These are phyloP conservation scores for Jaapia argillacea DNA, from an alignment of 768 basidiomycete species.

Conservation along the genomic window DNA sequence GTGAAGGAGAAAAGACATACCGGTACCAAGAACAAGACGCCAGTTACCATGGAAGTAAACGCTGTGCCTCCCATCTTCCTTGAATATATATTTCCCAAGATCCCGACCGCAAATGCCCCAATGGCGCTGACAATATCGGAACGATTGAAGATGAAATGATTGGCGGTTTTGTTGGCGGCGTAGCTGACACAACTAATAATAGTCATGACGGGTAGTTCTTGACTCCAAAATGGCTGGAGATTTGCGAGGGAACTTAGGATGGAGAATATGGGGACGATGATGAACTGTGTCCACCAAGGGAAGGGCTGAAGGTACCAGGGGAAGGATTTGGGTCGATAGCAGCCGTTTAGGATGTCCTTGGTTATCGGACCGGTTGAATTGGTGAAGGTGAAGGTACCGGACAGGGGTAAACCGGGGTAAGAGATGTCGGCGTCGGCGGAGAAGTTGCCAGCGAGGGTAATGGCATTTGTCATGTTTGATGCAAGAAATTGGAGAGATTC, in stretches of 20 bases:
- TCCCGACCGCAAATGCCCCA: slow-evolving; percentile 73
- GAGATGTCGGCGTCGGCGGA: slow-evolving; percentile 37
- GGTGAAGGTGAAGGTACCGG: slow-evolving; percentile 60
- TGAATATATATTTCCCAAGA: slow-evolving; percentile 75
- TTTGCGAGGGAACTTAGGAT: slow-evolving; percentile 65
- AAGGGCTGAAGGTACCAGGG: slow-evolving; percentile 79
- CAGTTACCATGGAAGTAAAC: slow-evolving; percentile 87
- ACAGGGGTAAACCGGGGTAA: slow-evolving; percentile 31
- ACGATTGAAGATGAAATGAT: slow-evolving; percentile 77
- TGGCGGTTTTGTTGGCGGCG: slow-evolving; percentile 72
- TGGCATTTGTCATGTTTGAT: slow-evolving; percentile 34
- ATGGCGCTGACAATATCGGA: slow-evolving; percentile 81
- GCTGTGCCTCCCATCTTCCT: slow-evolving; percentile 78
- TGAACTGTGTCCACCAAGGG: slow-evolving; percentile 66
- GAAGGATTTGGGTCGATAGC: slow-evolving; percentile 54
- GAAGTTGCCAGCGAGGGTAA: slow-evolving; percentile 59
- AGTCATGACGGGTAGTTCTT: slow-evolving; percentile 75
- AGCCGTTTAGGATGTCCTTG: slow-evolving; percentile 49
- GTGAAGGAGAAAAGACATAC: slow-evolving; percentile 33
- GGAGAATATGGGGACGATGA: slow-evolving; percentile 72
- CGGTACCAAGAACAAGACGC: slow-evolving; percentile 79
- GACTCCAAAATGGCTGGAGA: slow-evolving; percentile 63
- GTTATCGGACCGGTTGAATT: slow-evolving; percentile 35
- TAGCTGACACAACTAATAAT: slow-evolving; percentile 74
- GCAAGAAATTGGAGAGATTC: slow-evolving; percentile 43